A percentile compares a stretch with the other conserved stretches of the same genome.
Conservation (phyloP, 2,329 filamentous ascomycete genomes). For the Aureobasidium sp. region DNA sequence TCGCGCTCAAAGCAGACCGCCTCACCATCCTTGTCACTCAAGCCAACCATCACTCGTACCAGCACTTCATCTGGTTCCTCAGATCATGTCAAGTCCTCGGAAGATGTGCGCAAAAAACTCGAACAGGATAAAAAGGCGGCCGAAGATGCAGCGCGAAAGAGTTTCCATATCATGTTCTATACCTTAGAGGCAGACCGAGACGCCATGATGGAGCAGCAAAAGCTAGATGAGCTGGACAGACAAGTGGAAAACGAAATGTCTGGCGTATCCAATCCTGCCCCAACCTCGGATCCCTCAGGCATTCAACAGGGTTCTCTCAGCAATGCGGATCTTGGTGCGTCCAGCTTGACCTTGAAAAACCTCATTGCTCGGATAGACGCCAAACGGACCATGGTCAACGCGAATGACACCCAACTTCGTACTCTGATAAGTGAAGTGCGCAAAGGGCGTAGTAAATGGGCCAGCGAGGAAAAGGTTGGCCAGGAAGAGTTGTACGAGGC, state of each 20-base stretch:
- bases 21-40: constrained; percentile 58
- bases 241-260: constrained; percentile 95
- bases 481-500: constrained; percentile 98
- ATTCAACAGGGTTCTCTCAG: constrained; percentile 77
- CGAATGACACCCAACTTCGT: constrained; percentile 86
- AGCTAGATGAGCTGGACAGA: constrained; percentile 91
- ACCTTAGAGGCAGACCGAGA: constrained; percentile 91
- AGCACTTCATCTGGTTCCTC: constrained; percentile 45
- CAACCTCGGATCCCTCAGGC: constrained; percentile 35
- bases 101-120: constrained; percentile 86
- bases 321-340: constrained; percentile 89
- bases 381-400: constrained; percentile 81
- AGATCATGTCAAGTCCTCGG: constrained; percentile 60
- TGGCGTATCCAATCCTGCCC: constrained; percentile 43
- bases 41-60: constrained; percentile 53
- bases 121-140: constrained; percentile 87
- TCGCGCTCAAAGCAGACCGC: constrained; percentile 47
- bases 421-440: constrained; percentile 94
- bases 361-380: constrained; percentile 92
- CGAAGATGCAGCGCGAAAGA: constrained; percentile 80
- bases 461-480: constrained; percentile 92
- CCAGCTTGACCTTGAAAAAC: constrained; percentile 92
- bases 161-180: constrained; percentile 90
- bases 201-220: constrained; percentile 96
- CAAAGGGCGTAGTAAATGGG: constrained; percentile 98